Evolutionary conservation across 2,329 filamentous ascomycete species (phyloP).

Genomic region (Aaosphaeria arxii): DNA sequence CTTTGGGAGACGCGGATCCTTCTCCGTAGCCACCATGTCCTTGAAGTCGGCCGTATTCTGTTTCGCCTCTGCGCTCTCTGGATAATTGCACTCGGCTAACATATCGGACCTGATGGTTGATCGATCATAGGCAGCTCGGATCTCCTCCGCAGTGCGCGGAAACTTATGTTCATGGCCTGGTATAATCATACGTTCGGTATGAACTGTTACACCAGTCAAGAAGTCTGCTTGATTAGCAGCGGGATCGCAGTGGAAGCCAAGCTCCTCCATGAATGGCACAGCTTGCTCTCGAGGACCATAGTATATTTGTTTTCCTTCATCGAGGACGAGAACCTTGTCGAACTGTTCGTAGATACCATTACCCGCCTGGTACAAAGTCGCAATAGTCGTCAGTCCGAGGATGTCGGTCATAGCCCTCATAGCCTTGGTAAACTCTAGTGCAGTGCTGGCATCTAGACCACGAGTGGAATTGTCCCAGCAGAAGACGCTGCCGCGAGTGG

Average conservation of each 20-base stretch:
- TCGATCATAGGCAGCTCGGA: neutral
- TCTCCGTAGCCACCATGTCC: neutral
- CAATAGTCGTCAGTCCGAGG: conserved; percentile 45
- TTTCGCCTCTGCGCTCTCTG: neutral
- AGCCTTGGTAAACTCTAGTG: conserved; percentile 53
- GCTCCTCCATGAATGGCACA: conserved; percentile 61
- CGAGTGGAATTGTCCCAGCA: conserved; percentile 39
- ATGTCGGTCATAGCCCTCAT: conserved; percentile 50
- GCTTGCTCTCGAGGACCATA: conserved; percentile 61
- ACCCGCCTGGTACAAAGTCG: conserved; percentile 51
- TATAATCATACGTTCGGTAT: conserved; percentile 35
- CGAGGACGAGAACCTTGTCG: conserved; percentile 68
- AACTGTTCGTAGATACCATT: conserved; percentile 42
- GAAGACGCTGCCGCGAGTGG: conserved; percentile 41
- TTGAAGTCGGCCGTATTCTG: neutral
- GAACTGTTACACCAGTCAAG: conserved; percentile 62
- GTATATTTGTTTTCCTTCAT: conserved; percentile 72
- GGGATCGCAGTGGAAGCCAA: conserved; percentile 64
- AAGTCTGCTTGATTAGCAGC: conserved; percentile 68
- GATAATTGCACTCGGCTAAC: neutral
- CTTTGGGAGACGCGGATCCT: neutral
- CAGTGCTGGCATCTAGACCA: conserved; percentile 32
- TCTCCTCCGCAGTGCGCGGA: neutral
- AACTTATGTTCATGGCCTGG: conserved; percentile 12
- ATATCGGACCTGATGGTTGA: neutral